Percentiles rank a stretch among this genome's conserved stretches.
These are phyloP conservation scores for Acanthamoeba lenticulata DNA, from an alignment of 208 protist genomes.

Conservation along the genomic window DNA sequence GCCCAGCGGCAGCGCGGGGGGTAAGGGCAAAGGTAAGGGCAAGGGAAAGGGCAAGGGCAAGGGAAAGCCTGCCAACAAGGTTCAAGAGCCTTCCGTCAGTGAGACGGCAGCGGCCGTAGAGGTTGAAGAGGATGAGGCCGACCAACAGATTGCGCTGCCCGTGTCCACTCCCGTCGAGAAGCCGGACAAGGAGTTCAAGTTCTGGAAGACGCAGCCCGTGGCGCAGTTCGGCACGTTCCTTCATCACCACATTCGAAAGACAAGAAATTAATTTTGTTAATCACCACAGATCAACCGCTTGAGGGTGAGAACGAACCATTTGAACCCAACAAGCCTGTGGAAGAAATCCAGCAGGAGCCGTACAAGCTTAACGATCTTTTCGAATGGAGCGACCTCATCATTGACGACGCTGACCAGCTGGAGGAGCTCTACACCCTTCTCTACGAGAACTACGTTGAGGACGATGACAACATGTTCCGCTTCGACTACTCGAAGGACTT, in stretches of 20 bases:
- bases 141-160: not conserved
- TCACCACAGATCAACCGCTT: not conserved
- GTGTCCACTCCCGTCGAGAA: constrained; percentile 26
- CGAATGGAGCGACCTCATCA: constrained; percentile 95
- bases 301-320: constrained; percentile 71
- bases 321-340: constrained; percentile 80
- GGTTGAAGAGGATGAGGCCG: not conserved
- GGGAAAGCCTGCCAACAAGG: not conserved
- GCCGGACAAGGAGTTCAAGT: constrained; percentile 61
- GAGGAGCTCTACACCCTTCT: constrained; percentile 95
- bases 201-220: constrained; percentile 88
- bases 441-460: constrained; percentile 99
- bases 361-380: constrained; percentile 92
- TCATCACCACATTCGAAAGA: not conserved
- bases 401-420: constrained; percentile 88
- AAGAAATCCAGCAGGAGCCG: constrained; percentile 92
- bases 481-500: constrained; percentile 99
- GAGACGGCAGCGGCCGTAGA: not conserved
- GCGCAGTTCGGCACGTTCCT: not conserved
- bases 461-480: constrained; percentile 98
- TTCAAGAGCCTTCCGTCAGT: not conserved
- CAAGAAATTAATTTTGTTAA: not conserved
- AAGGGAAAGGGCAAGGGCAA: too few relatives aligned
- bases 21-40: not conserved
- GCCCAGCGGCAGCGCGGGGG: not conserved